phyloP scores from a whole-genome alignment of 495 filamentous ascomycete species.

The Tuber microsphaerosporum region DNA sequence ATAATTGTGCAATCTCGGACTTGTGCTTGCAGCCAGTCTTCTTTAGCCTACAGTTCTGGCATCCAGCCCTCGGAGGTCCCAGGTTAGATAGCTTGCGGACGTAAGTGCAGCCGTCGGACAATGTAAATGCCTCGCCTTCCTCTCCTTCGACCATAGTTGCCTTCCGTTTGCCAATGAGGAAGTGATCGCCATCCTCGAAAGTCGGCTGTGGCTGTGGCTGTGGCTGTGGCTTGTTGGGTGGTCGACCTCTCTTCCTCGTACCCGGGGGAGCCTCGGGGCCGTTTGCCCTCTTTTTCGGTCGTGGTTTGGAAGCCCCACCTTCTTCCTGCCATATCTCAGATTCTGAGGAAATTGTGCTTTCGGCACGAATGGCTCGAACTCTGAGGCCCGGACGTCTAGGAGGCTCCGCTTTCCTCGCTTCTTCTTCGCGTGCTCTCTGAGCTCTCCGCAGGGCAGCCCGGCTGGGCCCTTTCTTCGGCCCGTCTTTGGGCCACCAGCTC shows the following conservation, averaged over 20 bases:
- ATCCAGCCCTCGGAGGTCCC: slow-evolving; percentile 36
- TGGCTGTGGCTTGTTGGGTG: slow-evolving; percentile 10
- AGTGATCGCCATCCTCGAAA: not conserved
- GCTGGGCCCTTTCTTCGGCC: slow-evolving; percentile 27
- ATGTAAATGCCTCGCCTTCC: slow-evolving; percentile 30
- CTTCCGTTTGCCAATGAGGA: slow-evolving; percentile 15
- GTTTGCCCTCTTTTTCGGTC: slow-evolving; percentile 30
- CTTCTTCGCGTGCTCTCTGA: slow-evolving; percentile 25
- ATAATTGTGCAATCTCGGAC: slow-evolving; percentile 33
- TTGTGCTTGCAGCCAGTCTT: slow-evolving; percentile 41
- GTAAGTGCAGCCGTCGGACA: slow-evolving; percentile 38
- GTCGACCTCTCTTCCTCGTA: slow-evolving; percentile 26
- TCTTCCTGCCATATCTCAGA: slow-evolving; percentile 11
- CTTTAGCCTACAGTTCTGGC: slow-evolving; percentile 38
- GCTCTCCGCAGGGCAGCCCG: slow-evolving; percentile 22
- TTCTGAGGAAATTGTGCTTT: not conserved
- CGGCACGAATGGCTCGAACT: slow-evolving; percentile 25
- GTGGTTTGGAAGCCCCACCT: not conserved
- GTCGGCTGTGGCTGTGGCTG: not conserved
- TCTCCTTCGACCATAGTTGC: slow-evolving; percentile 14
- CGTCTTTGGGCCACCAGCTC: slow-evolving; percentile 35
- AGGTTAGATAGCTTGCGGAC: slow-evolving; percentile 38
- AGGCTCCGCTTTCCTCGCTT: slow-evolving; percentile 29
- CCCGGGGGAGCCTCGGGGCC: slow-evolving; percentile 13
- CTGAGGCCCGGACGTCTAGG: slow-evolving; percentile 36